Evolutionary conservation across 345 rosid species (phyloP), one percentile per base, ranked within the genome.

Genomic region (Schrenkiella parvula): DNA sequence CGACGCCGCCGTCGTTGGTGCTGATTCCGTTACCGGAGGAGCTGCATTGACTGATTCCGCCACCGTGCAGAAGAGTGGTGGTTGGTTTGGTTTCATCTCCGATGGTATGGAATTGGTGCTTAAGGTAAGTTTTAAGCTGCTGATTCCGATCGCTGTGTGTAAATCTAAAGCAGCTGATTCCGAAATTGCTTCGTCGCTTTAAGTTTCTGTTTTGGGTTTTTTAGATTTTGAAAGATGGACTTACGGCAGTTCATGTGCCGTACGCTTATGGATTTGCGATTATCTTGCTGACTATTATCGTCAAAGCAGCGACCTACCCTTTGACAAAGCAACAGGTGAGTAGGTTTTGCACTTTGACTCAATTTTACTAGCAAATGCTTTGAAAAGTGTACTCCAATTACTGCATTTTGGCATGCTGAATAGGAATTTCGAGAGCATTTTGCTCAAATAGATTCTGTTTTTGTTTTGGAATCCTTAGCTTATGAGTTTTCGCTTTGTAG

Each of bases 251-350:
- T 25, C 99, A 91, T 32, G 87, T 91, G 17, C 99, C 99, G 0
- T 95, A 91, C 38, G 73, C 99, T 3, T 91, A 95, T 67, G 99
- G 99, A 31, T 89, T 91, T 52, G 93, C 99, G 9, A 95, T 95
- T 72, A 89, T 95, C 47, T 84, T 95, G 81, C 87, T 95, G 46
- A 95, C 99, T 9, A 66, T 95, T 63, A 73, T 91, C 64, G 99
- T 95, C 50, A 95, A 91, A 81, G 47, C 84, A 46, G 93, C 84
- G 2, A 89, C 99, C 0, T 66, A 85, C 2, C 99, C 99, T 35
- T 80, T 95, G 82, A 95, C 99, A 4, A 95, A 95, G 82, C 86
- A 86, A 73, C 99, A 95, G 85, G 96, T 88, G 67, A 70, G 76
- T 34, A 18, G 29, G 9, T 13, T 39, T 68, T 55, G 38, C 39